phyloP scores from a whole-genome alignment of 192 early-diverging fungal genomes.

The Coemansia sp. region DNA sequence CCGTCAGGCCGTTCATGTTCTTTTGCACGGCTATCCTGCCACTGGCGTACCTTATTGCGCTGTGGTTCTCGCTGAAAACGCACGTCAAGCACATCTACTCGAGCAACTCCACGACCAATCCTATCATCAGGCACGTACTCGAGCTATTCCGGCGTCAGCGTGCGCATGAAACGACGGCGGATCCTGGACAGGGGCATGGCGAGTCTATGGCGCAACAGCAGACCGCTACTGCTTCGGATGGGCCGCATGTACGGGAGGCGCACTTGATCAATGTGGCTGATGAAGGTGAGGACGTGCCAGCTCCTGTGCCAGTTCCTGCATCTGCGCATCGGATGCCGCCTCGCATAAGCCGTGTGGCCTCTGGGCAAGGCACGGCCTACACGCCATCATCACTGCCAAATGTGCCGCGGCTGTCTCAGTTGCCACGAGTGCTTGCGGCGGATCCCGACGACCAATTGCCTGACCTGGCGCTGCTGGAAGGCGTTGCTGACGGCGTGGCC shows the following conservation, averaged over 20 bases:
- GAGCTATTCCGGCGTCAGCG: constrained; percentile 58
- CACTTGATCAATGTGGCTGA: constrained; percentile 3
- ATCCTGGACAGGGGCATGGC: not conserved
- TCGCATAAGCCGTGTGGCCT: constrained; percentile 5
- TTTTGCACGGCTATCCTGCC: constrained; percentile 78
- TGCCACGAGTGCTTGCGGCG: constrained; percentile 53
- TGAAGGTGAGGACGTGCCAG: not conserved
- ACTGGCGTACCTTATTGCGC: constrained; percentile 83
- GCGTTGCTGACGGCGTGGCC: constrained; percentile 51
- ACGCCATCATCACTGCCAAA: constrained; percentile 51
- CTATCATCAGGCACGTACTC: constrained; percentile 58
- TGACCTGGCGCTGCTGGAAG: constrained; percentile 39
- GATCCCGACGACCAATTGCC: constrained; percentile 53
- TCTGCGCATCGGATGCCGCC: not conserved
- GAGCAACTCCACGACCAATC: constrained; percentile 34
- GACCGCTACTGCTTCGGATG: constrained; percentile 10
- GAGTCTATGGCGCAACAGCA: not conserved
- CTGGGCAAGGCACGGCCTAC: constrained; percentile 29
- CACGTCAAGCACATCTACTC: constrained; percentile 82
- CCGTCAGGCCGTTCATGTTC: constrained; percentile 83
- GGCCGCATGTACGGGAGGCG: not conserved
- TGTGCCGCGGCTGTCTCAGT: constrained; percentile 47
- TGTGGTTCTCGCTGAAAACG: constrained; percentile 92
- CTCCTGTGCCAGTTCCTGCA: not conserved
- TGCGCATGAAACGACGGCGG: constrained; percentile 10